Evolutionary conservation across 768 basidiomycete species (phyloP), one percentile per base, ranked within the genome.

Genomic region (Serendipita vermifera): DNA sequence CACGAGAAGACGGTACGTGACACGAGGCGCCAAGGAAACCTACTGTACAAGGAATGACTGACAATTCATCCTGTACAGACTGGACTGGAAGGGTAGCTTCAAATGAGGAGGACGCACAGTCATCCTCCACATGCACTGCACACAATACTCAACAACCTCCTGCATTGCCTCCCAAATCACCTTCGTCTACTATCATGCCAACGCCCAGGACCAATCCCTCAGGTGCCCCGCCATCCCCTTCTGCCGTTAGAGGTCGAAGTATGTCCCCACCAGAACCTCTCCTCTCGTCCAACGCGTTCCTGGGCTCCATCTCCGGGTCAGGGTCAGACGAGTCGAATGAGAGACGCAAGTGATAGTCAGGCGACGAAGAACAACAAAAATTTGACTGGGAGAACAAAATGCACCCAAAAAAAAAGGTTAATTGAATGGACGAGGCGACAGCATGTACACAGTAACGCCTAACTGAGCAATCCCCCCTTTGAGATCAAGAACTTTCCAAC

Each of bases 231-330:
- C 27, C 24, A 27, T 51, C 46, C 11, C 46, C 46, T 20, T n/a
- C 9, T 5, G 29, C 46, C 7, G 24, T 15, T n/a, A n/a, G n/a
- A n/a, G 46, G 5, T 9, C 46, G 46, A 31, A 51, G 46, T n/a
- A 31, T 51, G n/a, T 51, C 46, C 7, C 46, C 46, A 22, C 46
- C 46, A 7, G 46, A 51, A n/a, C 46, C 46, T 5, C 46, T 51
- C 5, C 27, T 51, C 1, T 15, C 46, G 32, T 5, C 46, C 9
- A 31, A 7, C 24, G 22, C 32, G 5, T 51, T 51, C 32, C 5
- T 31, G 22, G 27, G 46, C 29, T 51, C 46, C 22, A 7, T 31
- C 27, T 51, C 46, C 24, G 46, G 27, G 9, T 51, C 46, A n/a
- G 27, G 22, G n/a, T 29, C 15, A n/a, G n/a, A n/a, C n/a, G n/a